Conservation (phyloP, 2,329 filamentous ascomycete species). For the Tolypocladium capitatum region DNA sequence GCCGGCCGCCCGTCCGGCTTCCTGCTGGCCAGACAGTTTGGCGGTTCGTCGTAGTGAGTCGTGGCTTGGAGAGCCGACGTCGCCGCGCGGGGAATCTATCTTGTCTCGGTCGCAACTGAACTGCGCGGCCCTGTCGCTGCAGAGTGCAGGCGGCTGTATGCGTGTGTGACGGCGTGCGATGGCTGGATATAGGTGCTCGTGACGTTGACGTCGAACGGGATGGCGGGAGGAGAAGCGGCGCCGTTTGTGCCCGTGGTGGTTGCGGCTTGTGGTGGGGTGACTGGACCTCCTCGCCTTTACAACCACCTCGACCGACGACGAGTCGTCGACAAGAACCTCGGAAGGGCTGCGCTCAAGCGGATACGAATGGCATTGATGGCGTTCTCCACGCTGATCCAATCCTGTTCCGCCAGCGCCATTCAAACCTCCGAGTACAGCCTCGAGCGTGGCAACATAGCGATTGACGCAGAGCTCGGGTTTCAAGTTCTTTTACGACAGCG, state of each 20-base stretch:
- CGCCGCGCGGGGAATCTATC: not conserved
- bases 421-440: not conserved
- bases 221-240: not conserved
- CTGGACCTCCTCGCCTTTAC: not conserved
- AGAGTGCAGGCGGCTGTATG: not conserved
- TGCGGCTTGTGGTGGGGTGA: not conserved
- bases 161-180: not conserved
- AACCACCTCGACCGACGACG: too few species aligned
- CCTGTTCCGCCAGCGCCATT: not conserved
- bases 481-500: not conserved
- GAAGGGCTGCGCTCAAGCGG: not conserved
- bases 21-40: slow-evolving; percentile 30
- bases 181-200: not conserved
- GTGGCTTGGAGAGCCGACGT: not conserved
- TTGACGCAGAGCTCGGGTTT: not conserved
- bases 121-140: not conserved
- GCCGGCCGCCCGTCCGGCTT: slow-evolving; percentile 18
- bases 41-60: slow-evolving; percentile 10
- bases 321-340: too few species aligned
- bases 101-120: not conserved
- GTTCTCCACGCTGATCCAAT: not conserved
- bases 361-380: not conserved
- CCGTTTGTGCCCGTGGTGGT: not conserved
- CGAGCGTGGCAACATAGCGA: not conserved
- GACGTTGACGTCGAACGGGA: not conserved